Evolutionary conservation across 306 rosid species (phyloP).

Genomic region (Prosopis cineraria): DNA sequence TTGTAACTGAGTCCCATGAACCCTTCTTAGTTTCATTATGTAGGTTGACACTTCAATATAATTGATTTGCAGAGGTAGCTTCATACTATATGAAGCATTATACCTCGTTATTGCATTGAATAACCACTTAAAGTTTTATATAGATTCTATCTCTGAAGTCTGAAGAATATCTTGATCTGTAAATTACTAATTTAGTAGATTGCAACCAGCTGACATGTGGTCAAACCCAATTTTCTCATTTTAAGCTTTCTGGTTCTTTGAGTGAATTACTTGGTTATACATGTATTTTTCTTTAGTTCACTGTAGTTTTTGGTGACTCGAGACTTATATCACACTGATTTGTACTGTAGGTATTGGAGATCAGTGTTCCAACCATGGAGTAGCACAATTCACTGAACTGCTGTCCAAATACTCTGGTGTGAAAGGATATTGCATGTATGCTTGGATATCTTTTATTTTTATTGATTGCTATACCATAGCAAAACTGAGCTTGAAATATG

Average conservation of each 20-base stretch:
- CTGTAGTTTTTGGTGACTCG: neutral
- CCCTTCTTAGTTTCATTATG: neutral
- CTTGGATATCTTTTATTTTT: conserved; percentile 1
- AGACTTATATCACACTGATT: conserved; percentile 27
- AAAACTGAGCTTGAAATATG: conserved; percentile 37
- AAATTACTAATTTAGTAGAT: neutral
- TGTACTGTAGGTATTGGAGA: conserved; percentile 73
- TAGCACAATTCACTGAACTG: conserved; percentile 58
- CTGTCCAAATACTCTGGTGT: conserved; percentile 58
- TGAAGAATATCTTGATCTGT: neutral
- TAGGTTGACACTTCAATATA: neutral
- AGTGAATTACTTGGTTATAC: neutral
- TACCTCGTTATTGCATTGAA: neutral
- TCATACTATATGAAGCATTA: neutral
- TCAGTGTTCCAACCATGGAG: conserved; percentile 66
- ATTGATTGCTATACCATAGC: neutral
- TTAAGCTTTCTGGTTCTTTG: conserved; percentile 19
- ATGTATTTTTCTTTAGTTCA: neutral
- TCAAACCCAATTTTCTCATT: neutral
- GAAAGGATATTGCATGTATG: conserved; percentile 88
- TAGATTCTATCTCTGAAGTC: neutral
- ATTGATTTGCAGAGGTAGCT: conserved; percentile 1
- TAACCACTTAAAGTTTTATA: neutral
- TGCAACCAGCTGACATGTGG: neutral
- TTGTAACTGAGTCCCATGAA: neutral